These are phyloP conservation scores for Lipomyces orientalis DNA, from an alignment of 805 yeast species.

Conservation along the genomic window DNA sequence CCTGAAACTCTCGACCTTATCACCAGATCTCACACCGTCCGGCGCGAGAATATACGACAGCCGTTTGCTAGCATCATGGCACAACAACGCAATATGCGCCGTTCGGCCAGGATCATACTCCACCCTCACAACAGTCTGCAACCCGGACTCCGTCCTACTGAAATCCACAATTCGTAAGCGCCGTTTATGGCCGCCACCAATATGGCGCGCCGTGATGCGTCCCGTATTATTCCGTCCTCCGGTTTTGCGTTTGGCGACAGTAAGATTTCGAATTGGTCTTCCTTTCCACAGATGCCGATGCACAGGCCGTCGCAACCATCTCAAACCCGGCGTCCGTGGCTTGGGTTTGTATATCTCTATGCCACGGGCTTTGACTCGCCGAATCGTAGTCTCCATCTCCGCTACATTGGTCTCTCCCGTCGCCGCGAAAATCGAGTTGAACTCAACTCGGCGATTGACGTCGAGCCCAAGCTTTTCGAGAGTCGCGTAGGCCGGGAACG, in stretches of 20 bases:
- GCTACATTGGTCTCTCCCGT: not conserved
- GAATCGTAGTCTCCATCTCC: conserved; percentile 7
- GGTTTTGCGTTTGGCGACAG: conserved; percentile 69
- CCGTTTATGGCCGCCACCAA: conserved; percentile 96
- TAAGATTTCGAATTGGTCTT: conserved; percentile 74
- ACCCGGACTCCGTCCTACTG: conserved; percentile 68
- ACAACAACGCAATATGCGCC: conserved; percentile 86
- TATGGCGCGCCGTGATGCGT: conserved; percentile 85
- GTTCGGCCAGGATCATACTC: conserved; percentile 96
- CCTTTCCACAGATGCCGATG: conserved; percentile 89
- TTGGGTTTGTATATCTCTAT: conserved; percentile 29
- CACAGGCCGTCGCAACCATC: conserved; percentile 83
- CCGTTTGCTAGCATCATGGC: conserved; percentile 65
- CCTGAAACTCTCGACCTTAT: conserved; percentile 85
- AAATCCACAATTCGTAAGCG: conserved; percentile 85
- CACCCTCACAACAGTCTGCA: conserved; percentile 79
- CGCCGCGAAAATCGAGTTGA: not conserved
- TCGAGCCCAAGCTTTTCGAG: conserved; percentile 31
- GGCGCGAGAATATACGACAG: conserved; percentile 85
- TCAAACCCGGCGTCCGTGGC: conserved; percentile 35
- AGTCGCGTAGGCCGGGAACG: conserved; percentile 8
- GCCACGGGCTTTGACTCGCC: conserved; percentile 9
- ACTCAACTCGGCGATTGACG: conserved; percentile 1
- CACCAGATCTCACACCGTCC: conserved; percentile 93
- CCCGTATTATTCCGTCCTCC: conserved; percentile 94